Evolutionary conservation across 2,329 filamentous ascomycete species (phyloP), one percentile per base, ranked within the genome.

Genomic region (Colletotrichum magnum): DNA sequence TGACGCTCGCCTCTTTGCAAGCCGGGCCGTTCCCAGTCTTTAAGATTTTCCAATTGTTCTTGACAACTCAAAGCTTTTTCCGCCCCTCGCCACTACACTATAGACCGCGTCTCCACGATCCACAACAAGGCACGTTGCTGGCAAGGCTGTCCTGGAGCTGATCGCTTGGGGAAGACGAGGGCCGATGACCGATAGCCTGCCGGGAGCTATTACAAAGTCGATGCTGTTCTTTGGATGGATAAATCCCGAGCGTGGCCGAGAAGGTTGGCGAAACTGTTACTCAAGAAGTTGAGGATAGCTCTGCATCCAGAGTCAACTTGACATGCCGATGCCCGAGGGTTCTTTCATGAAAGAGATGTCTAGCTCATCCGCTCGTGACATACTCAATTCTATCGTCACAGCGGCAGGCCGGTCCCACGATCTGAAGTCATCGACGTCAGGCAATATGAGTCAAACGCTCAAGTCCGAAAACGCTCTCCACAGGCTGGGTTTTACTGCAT

Each of bases 121-220:
- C 61, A 65, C 66, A 36, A 24, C 21, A 43, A 32, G 50, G 36
- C 66, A 65, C 24, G 54, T 54, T 64, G 28, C 26, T 58, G 48
- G 61, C 65, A 64, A 65, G 61, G 61, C 39, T 69, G 61, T 50
- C 54, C 66, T 54, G n/a, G 54, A 54, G 61, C 50, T 65, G 60
- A 59, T 65, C 41, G 48, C 48, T 61, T 59, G 61, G 61, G 60
- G 66, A 56, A 59, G 41, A 56, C 53, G 61, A 66, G 56, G 53
- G 32, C 50, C 24, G 26, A 39, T 43, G 15, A 58, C 41, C 16
- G 4, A 18, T 47, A 18, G 32, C 32, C 32, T 36, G 9, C 32
- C 32, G 32, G 32, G 32, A 36, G 32, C 32, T 9, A 18, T 18
- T 18, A 36, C 7, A 36, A 2, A 36, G 32, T 36, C 10, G 32